Evolutionary conservation across 2,329 filamentous ascomycete genomes (phyloP).

Genomic region (Lachnellula occidentalis): DNA sequence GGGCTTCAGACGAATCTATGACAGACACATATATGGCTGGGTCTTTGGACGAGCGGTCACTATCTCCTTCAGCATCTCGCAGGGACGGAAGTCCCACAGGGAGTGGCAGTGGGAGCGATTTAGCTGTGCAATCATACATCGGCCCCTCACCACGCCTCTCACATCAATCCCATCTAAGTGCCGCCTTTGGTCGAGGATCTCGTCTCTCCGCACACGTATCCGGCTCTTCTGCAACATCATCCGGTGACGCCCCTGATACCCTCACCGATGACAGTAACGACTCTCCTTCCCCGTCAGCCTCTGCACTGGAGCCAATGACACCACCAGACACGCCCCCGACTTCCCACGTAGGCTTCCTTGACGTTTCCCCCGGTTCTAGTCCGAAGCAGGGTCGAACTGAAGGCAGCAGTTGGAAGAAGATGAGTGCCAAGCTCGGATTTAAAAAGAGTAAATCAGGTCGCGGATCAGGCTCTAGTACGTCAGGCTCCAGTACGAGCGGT

Average conservation of each 20-base stretch:
- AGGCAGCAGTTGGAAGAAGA: conserved; percentile 57
- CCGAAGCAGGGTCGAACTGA: conserved; percentile 19
- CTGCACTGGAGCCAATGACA: conserved; percentile 59
- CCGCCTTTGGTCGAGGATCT: conserved; percentile 20
- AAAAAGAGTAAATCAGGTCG: conserved; percentile 44
- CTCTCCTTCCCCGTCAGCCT: conserved; percentile 46
- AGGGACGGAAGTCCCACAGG: conserved; percentile 24
- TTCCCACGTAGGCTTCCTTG: conserved; percentile 37
- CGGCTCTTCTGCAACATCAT: conserved; percentile 38
- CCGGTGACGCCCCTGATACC: conserved; percentile 43
- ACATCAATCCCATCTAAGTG: conserved; percentile 27
- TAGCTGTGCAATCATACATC: conserved; percentile 17
- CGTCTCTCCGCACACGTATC: conserved; percentile 25
- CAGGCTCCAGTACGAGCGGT: conserved; percentile 38
- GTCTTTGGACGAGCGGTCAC: conserved; percentile 25
- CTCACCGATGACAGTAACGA: conserved; percentile 62
- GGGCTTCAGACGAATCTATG: conserved; percentile 29
- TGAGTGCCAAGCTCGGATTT: conserved; percentile 56
- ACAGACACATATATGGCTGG: conserved; percentile 24
- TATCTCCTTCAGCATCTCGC: conserved; percentile 22
- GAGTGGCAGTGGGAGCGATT: conserved; percentile 14
- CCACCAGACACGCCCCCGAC: conserved; percentile 68
- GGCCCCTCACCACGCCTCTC: conserved; percentile 23
- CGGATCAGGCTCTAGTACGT: conserved; percentile 40
- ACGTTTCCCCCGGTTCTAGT: conserved; percentile 23